Conservation (phyloP, 2,329 filamentous ascomycete genomes). For the Chaetoscypha palmicola region DNA sequence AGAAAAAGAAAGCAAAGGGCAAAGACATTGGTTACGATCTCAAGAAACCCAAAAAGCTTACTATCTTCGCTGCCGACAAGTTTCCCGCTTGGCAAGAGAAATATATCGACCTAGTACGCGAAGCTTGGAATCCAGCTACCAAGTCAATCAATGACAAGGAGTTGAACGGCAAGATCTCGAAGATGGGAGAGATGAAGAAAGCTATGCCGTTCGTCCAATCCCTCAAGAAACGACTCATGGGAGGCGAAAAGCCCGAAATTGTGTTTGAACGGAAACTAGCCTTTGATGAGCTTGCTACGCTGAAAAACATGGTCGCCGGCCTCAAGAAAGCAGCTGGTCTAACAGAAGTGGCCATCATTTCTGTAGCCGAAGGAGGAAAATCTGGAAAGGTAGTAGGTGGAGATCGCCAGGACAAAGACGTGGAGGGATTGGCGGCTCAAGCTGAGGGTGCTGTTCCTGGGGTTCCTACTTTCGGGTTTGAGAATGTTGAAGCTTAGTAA, state of each 20-base stretch:
- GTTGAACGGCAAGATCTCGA: constrained; percentile 69
- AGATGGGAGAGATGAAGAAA: constrained; percentile 88
- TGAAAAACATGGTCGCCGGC: constrained; percentile 70
- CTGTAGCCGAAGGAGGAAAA: constrained; percentile 64
- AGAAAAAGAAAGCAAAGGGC: constrained; percentile 90
- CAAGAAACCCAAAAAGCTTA: constrained; percentile 85
- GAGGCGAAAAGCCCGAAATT: constrained; percentile 55
- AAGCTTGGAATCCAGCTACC: constrained; percentile 57
- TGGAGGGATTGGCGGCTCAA: constrained; percentile 48
- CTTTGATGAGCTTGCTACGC: constrained; percentile 75
- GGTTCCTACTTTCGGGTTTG: constrained; percentile 74
- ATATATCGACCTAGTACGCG: constrained; percentile 73
- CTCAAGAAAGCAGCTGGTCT: constrained; percentile 71
- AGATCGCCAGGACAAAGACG: constrained; percentile 46
- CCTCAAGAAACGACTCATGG: constrained; percentile 75
- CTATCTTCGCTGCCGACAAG: constrained; percentile 70
- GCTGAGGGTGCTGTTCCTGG: constrained; percentile 78
- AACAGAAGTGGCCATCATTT: constrained; percentile 63
- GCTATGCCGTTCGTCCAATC: constrained; percentile 93
- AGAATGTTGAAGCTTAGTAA: constrained; percentile 55
- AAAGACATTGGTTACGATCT: constrained; percentile 81
- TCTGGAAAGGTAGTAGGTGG: constrained; percentile 44
- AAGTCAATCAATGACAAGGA: constrained; percentile 71
- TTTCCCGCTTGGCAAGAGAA: constrained; percentile 90
- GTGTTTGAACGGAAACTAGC: constrained; percentile 79